Base-by-base conservation (phyloP, 2,329 filamentous ascomycete genomes). In the Diaporthe caulivora region DNA sequence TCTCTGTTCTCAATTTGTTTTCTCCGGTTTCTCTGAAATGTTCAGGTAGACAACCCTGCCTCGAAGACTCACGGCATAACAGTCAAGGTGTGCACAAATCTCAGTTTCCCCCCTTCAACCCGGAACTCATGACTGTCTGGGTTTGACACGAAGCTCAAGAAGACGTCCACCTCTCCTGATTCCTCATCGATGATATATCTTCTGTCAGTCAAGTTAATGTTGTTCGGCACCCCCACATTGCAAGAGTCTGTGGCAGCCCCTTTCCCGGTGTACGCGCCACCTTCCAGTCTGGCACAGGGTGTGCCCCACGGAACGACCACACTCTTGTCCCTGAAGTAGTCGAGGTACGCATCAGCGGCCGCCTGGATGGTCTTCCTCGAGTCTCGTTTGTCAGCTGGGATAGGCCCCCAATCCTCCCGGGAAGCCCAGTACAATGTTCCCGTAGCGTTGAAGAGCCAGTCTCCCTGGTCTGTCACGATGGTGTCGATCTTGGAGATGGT, bases 401-500 rank as follows among this genome's bases (percentile, higher is more conserved):
- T 81, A 34, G 78, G 77, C 44, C 76, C 76, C 82, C 82, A 84
- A n/a, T 75, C 72, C 77, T 83, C 82, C n/a, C 76, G 78, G 9
- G 78, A 76, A 6, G 81, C 80, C 77, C 81, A 83, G 74, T 80
- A 80, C 62, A 80, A 78, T 21, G 81, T 83, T 29, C 78, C 78
- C 3, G 81, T 78, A 13, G 82, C 81, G 70, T 83, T 82, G 77
- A 84, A 84, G n/a, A 82, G 78, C 82, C 82, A 84, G 77, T 83
- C 81, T 49, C 81, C 82, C 65, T 74, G 76, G 71, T 81, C 80
- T 8, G 82, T 83, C 57, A 82, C 78, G 54, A 83, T 76, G 24
- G 79, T 79, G 77, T 82, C 81, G 72, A 79, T 75, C 57, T 71
- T 72, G 26, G 74, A 73, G 1, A 82, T 76, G 54, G 72, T 40